A percentile compares a stretch with the other conserved stretches of the same genome.
These are phyloP conservation scores for Ceraceosorus guamensis DNA, from an alignment of 1,284 basidiomycete species.

Conservation along the genomic window DNA sequence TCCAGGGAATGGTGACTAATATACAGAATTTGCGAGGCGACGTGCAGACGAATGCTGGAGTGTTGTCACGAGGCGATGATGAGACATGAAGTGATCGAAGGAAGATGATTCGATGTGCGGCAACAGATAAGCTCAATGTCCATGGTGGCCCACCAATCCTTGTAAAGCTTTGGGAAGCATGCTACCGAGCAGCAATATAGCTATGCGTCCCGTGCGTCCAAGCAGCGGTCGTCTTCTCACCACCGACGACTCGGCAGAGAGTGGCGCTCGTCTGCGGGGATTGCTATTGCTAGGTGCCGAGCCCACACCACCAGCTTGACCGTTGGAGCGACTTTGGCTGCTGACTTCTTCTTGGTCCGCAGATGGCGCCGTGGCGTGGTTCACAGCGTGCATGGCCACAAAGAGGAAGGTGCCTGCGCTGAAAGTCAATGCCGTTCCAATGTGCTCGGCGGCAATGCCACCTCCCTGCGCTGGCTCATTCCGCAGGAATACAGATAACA, in stretches of 20 bases:
- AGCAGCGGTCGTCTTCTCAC: slow-evolving; percentile 1
- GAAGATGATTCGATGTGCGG: too few relatives aligned
- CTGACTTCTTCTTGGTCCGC: neutral
- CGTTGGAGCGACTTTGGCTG: neutral
- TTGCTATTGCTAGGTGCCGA: neutral
- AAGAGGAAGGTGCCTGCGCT: slow-evolving; percentile 90
- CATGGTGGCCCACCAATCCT: slow-evolving; percentile 9
- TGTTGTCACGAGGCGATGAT: too few relatives aligned
- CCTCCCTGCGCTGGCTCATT: neutral
- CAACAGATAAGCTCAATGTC: too few relatives aligned
- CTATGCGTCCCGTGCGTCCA: slow-evolving; percentile 8
- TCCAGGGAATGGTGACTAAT: too few relatives aligned
- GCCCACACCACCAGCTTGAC: slow-evolving; percentile 3
- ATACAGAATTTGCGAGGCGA: too few relatives aligned
- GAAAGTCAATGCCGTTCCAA: slow-evolving; percentile 68
- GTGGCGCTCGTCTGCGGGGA: neutral
- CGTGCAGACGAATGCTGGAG: too few relatives aligned
- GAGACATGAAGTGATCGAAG: too few relatives aligned
- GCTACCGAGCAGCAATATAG: slow-evolving; percentile 5
- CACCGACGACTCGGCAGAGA: neutral
- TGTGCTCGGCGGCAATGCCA: slow-evolving; percentile 42
- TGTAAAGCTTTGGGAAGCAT: slow-evolving; percentile 9
- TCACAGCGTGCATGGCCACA: slow-evolving; percentile 63
- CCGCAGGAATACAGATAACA: slow-evolving; percentile 4
- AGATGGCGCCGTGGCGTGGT: slow-evolving; percentile 25